Percentiles rank a stretch among this genome's conserved stretches.
Evolutionary conservation across 352 stramenopile genomes (phyloP).

Genomic region (Globisporangium nagaii): DNA sequence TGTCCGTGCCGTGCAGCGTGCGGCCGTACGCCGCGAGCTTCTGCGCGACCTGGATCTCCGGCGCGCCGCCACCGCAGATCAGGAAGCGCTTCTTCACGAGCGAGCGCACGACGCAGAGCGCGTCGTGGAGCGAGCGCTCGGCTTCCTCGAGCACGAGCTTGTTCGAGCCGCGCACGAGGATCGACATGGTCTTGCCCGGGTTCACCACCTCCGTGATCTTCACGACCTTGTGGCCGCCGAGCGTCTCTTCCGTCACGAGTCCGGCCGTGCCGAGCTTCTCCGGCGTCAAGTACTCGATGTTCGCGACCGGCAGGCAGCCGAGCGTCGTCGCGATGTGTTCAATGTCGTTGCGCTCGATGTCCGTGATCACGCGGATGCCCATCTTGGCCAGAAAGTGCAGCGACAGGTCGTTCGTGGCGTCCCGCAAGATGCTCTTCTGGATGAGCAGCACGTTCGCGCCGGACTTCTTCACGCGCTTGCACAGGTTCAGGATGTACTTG

Average conservation of each 20-base stretch:
- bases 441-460: slow-evolving; percentile 99
- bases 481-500: slow-evolving; percentile 97
- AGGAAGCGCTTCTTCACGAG: slow-evolving; percentile 99
- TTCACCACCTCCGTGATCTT: slow-evolving; percentile 98
- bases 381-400: slow-evolving; percentile 99
- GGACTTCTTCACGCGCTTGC: slow-evolving; percentile 98
- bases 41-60: slow-evolving; percentile 96
- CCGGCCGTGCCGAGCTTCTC: slow-evolving; percentile 96
- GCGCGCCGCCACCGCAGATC: slow-evolving; percentile 96
- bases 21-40: slow-evolving; percentile 91
- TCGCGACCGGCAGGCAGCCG: slow-evolving; percentile 94
- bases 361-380: slow-evolving; percentile 99
- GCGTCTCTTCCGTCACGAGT: slow-evolving; percentile 94
- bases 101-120: slow-evolving; percentile 96
- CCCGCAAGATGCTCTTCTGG: slow-evolving; percentile 99
- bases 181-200: slow-evolving; percentile 95
- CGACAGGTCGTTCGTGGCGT: slow-evolving; percentile 99
- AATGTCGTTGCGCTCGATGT: slow-evolving; percentile 98
- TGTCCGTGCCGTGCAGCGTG: slow-evolving; percentile 92
- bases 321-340: slow-evolving; percentile 98
- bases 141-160: slow-evolving; percentile 98
- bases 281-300: slow-evolving; percentile 96
- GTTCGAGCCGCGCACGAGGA: slow-evolving; percentile 98
- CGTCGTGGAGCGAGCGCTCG: slow-evolving; percentile 98
- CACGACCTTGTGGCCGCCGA: slow-evolving; percentile 96